A percentile compares a stretch with the other conserved stretches of the same genome.
phyloP scores from a whole-genome alignment of 2,329 filamentous ascomycete genomes.

The Fusarium ambrosium region DNA sequence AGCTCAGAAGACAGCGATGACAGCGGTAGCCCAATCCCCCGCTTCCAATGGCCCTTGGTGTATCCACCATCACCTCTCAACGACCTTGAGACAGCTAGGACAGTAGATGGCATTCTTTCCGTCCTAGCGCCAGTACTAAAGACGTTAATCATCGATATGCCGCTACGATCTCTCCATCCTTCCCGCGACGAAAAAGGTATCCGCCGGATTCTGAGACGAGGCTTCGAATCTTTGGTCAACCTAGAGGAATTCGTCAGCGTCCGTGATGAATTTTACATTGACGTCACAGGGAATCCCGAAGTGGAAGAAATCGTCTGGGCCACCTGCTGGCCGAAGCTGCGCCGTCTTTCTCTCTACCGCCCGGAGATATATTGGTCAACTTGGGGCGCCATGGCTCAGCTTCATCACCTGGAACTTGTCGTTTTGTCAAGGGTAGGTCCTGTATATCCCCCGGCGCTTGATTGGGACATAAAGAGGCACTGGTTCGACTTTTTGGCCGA shows the following conservation, averaged over 20 bases:
- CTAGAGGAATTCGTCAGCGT: conserved; percentile 44
- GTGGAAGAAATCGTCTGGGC: conserved; percentile 29
- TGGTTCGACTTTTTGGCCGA: conserved; percentile 7
- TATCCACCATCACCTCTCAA: conserved; percentile 6
- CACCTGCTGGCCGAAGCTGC: conserved; percentile 39
- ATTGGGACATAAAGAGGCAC: conserved; percentile 12
- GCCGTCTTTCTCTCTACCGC: conserved; percentile 36
- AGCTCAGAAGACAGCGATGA: not conserved
- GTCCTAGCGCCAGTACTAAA: conserved; percentile 27
- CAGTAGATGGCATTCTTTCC: conserved; percentile 13
- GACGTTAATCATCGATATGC: conserved; percentile 39
- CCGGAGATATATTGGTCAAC: accelerated
- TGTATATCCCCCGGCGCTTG: not conserved
- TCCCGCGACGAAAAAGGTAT: not conserved
- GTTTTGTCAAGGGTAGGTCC: conserved; percentile 19
- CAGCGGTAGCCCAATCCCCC: too few species aligned
- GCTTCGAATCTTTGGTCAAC: conserved; percentile 36
- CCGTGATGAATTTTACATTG: conserved; percentile 36
- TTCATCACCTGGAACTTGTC: conserved; percentile 10
- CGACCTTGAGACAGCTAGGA: not conserved
- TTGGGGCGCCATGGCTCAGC: conserved; percentile 9
- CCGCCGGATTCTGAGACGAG: conserved; percentile 20
- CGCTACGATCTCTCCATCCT: conserved; percentile 23
- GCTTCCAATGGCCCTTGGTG: too few species aligned
- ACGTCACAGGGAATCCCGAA: not conserved